Evolutionary conservation across 371 early-diverging fungal genomes (phyloP).

Genomic region (Syncephalastrum racemosum): DNA sequence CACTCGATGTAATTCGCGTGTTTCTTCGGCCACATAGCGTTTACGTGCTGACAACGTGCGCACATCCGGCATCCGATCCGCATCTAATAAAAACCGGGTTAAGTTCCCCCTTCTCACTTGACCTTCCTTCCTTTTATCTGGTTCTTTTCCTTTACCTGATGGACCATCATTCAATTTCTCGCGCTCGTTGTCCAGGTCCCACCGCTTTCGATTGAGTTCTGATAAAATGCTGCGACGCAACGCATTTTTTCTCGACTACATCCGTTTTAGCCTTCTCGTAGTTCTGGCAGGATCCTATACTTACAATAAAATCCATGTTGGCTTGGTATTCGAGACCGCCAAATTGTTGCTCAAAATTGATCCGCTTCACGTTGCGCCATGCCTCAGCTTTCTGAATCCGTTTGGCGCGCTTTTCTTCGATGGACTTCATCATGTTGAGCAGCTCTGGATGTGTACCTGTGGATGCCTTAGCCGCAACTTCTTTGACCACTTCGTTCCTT

Average conservation of each 20-base stretch:
- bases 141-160: constrained; percentile 13
- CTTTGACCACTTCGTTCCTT: not conserved
- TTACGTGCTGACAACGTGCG: constrained; percentile 4
- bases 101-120: no score
- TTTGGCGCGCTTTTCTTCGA: constrained; percentile 55
- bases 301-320: constrained; percentile 48
- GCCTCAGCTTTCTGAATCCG: constrained; percentile 55
- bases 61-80: constrained; percentile 14
- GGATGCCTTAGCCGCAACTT: not conserved
- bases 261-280: no score
- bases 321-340: constrained; percentile 60
- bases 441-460: constrained; percentile 61
- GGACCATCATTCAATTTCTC: constrained; percentile 23
- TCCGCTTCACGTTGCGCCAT: constrained; percentile 51
- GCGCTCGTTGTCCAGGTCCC: constrained; percentile 30
- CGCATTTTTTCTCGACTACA: constrained; percentile 40
- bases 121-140: not conserved
- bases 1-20: constrained; percentile 29
- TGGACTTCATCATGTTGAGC: constrained; percentile 54
- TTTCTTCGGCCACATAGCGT: constrained; percentile 16
- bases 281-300: constrained; percentile 1
- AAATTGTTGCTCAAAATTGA: constrained; percentile 47
- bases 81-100: constrained; percentile 7
- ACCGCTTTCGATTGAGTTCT: constrained; percentile 26
- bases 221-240: constrained; percentile 26